Conservation (phyloP, 2,329 filamentous ascomycete genomes). For the Periconia macrospinosa region DNA sequence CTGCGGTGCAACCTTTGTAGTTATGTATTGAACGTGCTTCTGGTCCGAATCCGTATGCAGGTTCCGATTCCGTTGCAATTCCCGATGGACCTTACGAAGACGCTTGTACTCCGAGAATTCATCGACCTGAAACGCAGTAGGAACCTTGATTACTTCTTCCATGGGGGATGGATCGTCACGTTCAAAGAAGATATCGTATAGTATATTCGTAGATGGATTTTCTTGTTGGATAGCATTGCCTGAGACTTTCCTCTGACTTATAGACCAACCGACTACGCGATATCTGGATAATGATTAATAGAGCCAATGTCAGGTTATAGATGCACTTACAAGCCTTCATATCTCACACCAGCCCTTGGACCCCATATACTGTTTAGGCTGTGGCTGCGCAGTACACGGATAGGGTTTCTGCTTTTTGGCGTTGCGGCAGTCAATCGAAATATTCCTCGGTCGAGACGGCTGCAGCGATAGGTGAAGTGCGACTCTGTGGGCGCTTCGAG, state of each 20-base stretch:
- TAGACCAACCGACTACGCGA: constrained; percentile 44
- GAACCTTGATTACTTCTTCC: constrained; percentile 42
- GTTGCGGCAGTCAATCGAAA: constrained; percentile 49
- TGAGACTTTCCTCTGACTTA: constrained; percentile 28
- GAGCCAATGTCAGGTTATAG: not conserved
- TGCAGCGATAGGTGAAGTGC: constrained; percentile 47
- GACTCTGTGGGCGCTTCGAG: constrained; percentile 36
- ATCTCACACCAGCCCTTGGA: constrained; percentile 51
- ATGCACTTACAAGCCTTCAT: constrained; percentile 50
- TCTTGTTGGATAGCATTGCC: constrained; percentile 15
- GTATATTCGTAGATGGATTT: constrained; percentile 28
- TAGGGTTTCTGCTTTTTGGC: constrained; percentile 42
- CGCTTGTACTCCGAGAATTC: constrained; percentile 54
- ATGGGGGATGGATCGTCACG: constrained; percentile 40
- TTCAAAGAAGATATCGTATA: constrained; percentile 45
- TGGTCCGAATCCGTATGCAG: not conserved
- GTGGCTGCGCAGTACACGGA: constrained; percentile 51
- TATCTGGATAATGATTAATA: constrained; percentile 18
- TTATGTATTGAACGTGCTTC: not conserved
- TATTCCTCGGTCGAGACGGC: constrained; percentile 44
- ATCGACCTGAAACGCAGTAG: constrained; percentile 49
- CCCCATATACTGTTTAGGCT: constrained; percentile 48
- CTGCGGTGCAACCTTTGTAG: constrained; percentile 14
- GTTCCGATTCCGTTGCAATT: constrained; percentile 10
- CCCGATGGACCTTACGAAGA: constrained; percentile 28